Evolutionary conservation across 208 protist genomes (phyloP), one percentile per base, ranked within the genome.

Genomic region (Trypanosoma brucei): DNA sequence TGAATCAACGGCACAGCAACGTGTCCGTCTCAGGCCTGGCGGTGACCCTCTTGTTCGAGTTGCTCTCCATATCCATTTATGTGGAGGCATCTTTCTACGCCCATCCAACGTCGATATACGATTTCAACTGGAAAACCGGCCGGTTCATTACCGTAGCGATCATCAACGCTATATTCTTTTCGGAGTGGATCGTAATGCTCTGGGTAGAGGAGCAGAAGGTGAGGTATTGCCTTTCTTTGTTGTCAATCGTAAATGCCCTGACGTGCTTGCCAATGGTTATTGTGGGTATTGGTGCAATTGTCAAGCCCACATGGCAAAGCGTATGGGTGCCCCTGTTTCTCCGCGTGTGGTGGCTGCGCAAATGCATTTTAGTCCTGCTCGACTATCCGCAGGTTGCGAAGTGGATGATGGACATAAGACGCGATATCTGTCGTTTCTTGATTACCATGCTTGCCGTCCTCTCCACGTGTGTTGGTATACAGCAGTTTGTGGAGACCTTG

Each of bases 281-380:
- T 14, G 50, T 88, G 49, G 83, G 82, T 42, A 78, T 86, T 52
- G 82, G 82, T 11, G 71, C 82, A 3, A 51, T 89, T 9, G 58
- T 70, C 11, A 59, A 83, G 58, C n/a, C 51, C 6, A 42, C n/a
- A 3, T 92, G 81, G 78, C 61, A 65, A 33, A 72, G 72, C 54
- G 65, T 65, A 34, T 92, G 86, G 83, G 80, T 92, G 52, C 86
- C 86, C 3, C 89, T 92, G 83, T 92, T 80, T 74, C 68, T 92
- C 3, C 86, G 86, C 9, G 83, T 92, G 52, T 92, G 86, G 83
- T 87, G 86, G 82, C 65, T 92, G 2, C 67, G 70, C 51, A 82
- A 88, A 46, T 84, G 77, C 62, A 45, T 92, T 39, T 56, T 64
- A 36, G 58, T 92, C 2, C 68, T 92, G 2, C 62, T 92, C 8